phyloP scores from a whole-genome alignment of 305 asterid genomes.

The Fraxinus velutina region DNA sequence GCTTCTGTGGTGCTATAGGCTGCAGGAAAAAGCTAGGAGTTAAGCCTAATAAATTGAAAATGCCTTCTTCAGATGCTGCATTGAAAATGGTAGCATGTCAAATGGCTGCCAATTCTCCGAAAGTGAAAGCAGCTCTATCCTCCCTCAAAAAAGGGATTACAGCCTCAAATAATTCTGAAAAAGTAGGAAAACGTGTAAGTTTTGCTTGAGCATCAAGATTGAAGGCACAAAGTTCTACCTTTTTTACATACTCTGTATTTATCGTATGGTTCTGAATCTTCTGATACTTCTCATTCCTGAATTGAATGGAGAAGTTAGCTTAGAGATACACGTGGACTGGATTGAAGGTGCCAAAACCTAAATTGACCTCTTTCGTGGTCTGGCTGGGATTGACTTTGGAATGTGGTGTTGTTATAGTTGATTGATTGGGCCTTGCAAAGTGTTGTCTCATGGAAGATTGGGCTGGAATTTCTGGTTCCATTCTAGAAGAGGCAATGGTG shows the following conservation, averaged over 20 bases:
- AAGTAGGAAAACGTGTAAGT: slow-evolving; percentile 43
- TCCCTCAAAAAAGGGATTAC: background rate
- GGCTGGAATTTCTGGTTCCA: background rate
- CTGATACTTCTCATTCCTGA: background rate
- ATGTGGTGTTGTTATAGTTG: background rate
- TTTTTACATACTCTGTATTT: background rate
- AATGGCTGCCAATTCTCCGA: slow-evolving; percentile 55
- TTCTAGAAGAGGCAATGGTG: background rate
- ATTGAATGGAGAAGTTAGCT: slow-evolving; percentile 3
- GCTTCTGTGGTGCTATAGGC: slow-evolving; percentile 80
- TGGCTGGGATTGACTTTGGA: background rate
- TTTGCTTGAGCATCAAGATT: background rate
- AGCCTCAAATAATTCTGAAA: background rate
- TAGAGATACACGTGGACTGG: background rate
- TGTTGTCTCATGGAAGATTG: background rate
- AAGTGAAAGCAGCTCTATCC: slow-evolving; percentile 44
- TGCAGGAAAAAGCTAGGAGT: slow-evolving; percentile 88
- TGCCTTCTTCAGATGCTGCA: slow-evolving; percentile 68
- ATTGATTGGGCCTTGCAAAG: background rate
- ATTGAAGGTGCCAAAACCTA: background rate
- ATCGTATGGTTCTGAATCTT: background rate
- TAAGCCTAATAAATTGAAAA: slow-evolving; percentile 63
- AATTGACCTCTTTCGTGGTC: background rate
- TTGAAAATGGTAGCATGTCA: slow-evolving; percentile 57
- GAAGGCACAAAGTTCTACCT: background rate